Percentiles rank a stretch among this genome's conserved stretches.
Conservation (phyloP, 1,284 basidiomycete genomes). For the Malassezia vespertilionis region DNA sequence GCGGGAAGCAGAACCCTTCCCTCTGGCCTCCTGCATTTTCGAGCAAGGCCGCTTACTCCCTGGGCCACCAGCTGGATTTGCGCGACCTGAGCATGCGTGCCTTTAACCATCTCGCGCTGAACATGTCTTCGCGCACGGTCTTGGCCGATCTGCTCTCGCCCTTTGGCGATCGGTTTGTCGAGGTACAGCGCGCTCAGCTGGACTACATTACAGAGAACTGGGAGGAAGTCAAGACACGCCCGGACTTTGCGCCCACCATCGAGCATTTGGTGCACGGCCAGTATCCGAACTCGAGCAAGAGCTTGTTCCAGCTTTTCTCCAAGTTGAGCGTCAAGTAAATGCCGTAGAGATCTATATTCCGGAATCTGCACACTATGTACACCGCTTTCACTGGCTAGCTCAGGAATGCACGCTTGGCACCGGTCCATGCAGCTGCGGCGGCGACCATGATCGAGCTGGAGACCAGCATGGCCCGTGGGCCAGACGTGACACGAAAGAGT, state of each 20-base stretch:
- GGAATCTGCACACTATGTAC: no score
- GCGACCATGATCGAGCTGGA: constrained; percentile 79
- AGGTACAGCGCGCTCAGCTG: constrained; percentile 30
- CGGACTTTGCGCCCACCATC: constrained; percentile 28
- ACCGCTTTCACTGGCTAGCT: no score
- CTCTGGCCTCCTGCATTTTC: constrained; percentile 27
- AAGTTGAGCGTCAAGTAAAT: constrained; percentile 17
- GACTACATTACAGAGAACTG: constrained; percentile 28
- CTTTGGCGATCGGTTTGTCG: constrained; percentile 31
- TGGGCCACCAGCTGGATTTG: constrained; percentile 29
- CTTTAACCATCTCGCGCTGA: constrained; percentile 25
- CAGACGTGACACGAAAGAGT: constrained; percentile 87
- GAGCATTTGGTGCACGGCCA: constrained; percentile 23
- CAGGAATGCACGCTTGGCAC: constrained; percentile 56
- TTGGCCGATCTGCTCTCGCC: constrained; percentile 27
- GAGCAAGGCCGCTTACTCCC: constrained; percentile 28
- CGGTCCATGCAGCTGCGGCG: constrained; percentile 79
- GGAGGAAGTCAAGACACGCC: constrained; percentile 29
- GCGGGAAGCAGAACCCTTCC: constrained; percentile 19
- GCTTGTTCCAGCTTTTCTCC: constrained; percentile 29
- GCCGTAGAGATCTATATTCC: not conserved
- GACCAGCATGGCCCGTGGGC: constrained; percentile 73
- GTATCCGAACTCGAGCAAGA: constrained; percentile 25
- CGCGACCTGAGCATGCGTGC: constrained; percentile 24
- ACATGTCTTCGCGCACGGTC: constrained; percentile 24